Percentiles rank a stretch among this genome's conserved stretches.
Conservation (phyloP, 805 yeast species). For the Scheffersomyces coipomensis region DNA sequence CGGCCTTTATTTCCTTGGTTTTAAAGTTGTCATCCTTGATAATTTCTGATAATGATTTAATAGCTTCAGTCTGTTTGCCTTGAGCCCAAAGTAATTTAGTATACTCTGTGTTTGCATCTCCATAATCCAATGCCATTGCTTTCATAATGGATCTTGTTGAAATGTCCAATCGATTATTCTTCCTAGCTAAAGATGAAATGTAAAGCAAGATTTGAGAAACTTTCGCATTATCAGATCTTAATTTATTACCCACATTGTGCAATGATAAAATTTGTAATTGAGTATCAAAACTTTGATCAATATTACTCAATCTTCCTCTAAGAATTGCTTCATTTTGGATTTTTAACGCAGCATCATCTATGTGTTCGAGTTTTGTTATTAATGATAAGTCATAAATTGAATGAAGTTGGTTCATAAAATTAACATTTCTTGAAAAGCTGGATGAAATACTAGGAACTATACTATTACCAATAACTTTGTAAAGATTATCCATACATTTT, state of each 20-base stretch:
- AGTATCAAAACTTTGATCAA: constrained; percentile 50
- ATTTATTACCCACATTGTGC: constrained; percentile 47
- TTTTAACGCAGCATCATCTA: constrained; percentile 5
- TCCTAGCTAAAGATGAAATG: constrained; percentile 64
- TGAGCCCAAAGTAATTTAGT: constrained; percentile 85
- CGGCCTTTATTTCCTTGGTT: constrained; percentile 19
- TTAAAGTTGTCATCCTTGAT: constrained; percentile 16
- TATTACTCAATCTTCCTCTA: constrained; percentile 27
- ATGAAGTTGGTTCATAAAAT: constrained; percentile 37
- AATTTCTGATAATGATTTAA: constrained; percentile 56
- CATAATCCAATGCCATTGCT: constrained; percentile 46
- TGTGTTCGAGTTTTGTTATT: constrained; percentile 14
- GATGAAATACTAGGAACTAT: constrained; percentile 42
- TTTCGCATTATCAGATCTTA: constrained; percentile 32
- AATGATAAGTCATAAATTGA: constrained; percentile 31
- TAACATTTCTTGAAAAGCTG: constrained; percentile 34
- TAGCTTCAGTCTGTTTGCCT: constrained; percentile 84
- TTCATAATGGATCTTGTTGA: constrained; percentile 67
- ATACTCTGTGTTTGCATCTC: constrained; percentile 66
- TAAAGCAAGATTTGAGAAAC: constrained; percentile 50
- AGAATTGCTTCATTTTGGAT: constrained; percentile 15
- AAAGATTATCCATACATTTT: constrained; percentile 48
- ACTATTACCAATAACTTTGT: constrained; percentile 58
- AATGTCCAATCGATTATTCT: constrained; percentile 65
- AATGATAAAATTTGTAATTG: constrained; percentile 59